Evolutionary conservation across 352 stramenopile species (phyloP).

Genomic region (Phytophthora macrochlamydospora): DNA sequence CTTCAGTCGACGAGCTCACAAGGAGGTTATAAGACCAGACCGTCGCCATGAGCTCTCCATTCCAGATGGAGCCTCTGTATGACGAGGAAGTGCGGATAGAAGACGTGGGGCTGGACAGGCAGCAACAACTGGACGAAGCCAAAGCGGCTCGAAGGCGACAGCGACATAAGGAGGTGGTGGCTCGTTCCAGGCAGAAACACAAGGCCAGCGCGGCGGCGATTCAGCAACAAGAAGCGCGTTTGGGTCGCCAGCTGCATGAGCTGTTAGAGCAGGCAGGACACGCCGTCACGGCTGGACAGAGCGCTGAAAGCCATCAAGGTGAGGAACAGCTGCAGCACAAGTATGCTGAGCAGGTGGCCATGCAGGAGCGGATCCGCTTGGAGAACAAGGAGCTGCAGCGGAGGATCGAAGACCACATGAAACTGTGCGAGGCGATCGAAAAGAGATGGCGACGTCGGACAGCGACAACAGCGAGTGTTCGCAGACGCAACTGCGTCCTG

Average conservation of each 20-base stretch:
- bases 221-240: slow-evolving; percentile 28
- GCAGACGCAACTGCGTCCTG: slow-evolving; percentile 1
- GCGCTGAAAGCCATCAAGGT: not conserved
- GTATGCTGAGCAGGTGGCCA: slow-evolving; percentile 34
- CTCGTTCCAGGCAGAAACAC: slow-evolving; percentile 33
- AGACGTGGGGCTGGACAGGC: slow-evolving; percentile 18
- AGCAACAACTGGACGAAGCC: slow-evolving; percentile 22
- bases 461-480: slow-evolving; percentile 8
- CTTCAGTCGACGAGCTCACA: slow-evolving; percentile 24
- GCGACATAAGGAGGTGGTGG: slow-evolving; percentile 43
- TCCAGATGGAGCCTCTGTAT: slow-evolving; percentile 29
- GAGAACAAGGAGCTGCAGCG: slow-evolving; percentile 45
- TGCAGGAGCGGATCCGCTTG: slow-evolving; percentile 36
- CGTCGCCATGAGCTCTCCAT: slow-evolving; percentile 2
- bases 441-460: slow-evolving; percentile 24
- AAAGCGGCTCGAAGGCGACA: slow-evolving; percentile 36
- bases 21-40: no score
- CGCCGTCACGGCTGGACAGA: slow-evolving; percentile 8
- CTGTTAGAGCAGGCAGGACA: slow-evolving; percentile 32
- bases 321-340: slow-evolving; percentile 22
- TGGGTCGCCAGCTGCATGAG: slow-evolving; percentile 30
- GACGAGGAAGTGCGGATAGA: slow-evolving; percentile 30
- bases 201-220: slow-evolving; percentile 32
- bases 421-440: slow-evolving; percentile 26
- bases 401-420: slow-evolving; percentile 39